Base-by-base conservation (phyloP, 2,329 filamentous ascomycete genomes). In the Hypoxylon sp. region DNA sequence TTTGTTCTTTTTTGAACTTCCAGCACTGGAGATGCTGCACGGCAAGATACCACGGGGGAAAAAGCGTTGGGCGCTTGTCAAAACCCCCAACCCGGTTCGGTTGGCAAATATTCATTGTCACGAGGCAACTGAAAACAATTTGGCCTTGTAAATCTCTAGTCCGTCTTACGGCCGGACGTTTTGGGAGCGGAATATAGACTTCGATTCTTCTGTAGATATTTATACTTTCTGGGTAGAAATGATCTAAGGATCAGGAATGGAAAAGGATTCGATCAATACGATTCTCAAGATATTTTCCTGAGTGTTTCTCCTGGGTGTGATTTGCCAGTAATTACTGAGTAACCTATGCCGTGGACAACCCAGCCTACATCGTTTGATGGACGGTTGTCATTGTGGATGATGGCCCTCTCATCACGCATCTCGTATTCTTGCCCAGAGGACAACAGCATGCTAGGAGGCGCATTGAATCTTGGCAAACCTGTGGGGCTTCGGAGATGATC, bases 131-230 rank as follows among this genome's bases (percentile, higher is more conserved):
- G 30, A 38, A 38, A 53, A 51, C 16, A 7, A 28, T 16, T 20
- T 49, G 28, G 18, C 11, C 49, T 26, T 26, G 24, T 26, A n/a
- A 36, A 55, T n/a, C 51, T 50, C 44, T 28, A 20, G 14, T 30
- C 56, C 30, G 42, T 36, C 30, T 50, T 28, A 36, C 7, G 50
- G 50, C 36, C 51, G 20, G 30, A 42, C 12, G 14, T 28, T 61
- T 40, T 12, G 36, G 50, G 56, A 24, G 26, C 42, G 14, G 49
- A 40, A 64, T 54, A 69, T 67, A 69, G 64, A 67, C 50, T 67
- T 67, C 56, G 36, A 61, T 69, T 64, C 67, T 69, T 50, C 46
- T 59, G 60, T 64, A 59, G 7, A 69, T 69, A 61, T 44, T 61
- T 42, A 56, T 40, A 51, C 11, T 24, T 49, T 50, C 46, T 63